Evolutionary conservation across 257 asterid genomes (phyloP).

Genomic region (Solanum habrochaites): DNA sequence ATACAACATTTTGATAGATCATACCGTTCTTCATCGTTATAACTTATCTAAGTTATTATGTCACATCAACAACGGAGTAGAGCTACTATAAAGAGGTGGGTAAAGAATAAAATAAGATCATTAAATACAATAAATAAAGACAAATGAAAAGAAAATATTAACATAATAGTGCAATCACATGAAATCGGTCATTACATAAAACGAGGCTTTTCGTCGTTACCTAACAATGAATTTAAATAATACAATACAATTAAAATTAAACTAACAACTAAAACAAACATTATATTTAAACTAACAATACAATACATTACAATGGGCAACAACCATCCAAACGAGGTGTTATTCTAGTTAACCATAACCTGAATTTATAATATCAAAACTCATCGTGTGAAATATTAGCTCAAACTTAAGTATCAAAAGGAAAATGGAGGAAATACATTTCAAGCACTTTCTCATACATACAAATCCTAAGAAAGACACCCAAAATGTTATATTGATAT

Average conservation of each 20-base stretch:
- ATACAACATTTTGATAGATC: too few relatives aligned
- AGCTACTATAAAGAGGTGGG: neutral
- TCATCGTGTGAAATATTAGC: neutral
- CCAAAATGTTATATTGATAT: neutral
- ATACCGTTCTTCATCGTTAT: neutral
- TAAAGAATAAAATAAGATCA: too few relatives aligned
- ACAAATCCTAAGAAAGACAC: neutral
- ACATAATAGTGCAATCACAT: neutral
- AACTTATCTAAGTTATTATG: neutral
- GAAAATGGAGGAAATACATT: neutral
- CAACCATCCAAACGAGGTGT: neutral
- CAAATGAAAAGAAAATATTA: neutral
- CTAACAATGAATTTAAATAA: neutral
- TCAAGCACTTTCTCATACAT: neutral
- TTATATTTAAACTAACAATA: neutral
- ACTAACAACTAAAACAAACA: neutral
- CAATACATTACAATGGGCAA: neutral
- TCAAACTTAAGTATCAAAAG: neutral
- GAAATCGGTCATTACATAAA: neutral
- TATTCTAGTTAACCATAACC: neutral
- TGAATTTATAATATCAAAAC: neutral
- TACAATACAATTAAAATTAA: neutral
- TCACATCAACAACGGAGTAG: neutral
- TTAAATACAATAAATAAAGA: too few relatives aligned
- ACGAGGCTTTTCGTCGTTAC: neutral